phyloP scores from a whole-genome alignment of 2,329 filamentous ascomycete species.

The Fusarium verticillioides region DNA sequence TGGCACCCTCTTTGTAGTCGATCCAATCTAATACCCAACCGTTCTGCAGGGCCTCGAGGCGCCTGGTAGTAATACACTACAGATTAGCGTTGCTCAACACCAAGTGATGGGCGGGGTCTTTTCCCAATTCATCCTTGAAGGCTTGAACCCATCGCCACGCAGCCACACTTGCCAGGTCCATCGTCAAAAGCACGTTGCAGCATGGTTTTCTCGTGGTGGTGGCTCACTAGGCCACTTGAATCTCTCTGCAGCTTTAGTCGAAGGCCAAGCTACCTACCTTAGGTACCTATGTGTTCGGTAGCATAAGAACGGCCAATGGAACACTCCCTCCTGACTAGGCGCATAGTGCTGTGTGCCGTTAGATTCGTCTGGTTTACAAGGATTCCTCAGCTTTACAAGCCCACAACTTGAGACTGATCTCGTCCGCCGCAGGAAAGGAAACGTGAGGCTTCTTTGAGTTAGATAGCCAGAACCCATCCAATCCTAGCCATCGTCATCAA shows the following conservation, averaged over 20 bases:
- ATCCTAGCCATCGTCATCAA: conserved; percentile 16
- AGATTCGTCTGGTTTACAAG: neutral
- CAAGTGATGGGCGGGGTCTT: conserved; percentile 10
- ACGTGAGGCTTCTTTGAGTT: conserved; percentile 1
- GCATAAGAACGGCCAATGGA: neutral
- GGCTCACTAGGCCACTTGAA: conserved; percentile 6
- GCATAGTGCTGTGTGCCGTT: neutral
- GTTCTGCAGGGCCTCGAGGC: conserved; percentile 17
- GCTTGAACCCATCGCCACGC: conserved; percentile 17
- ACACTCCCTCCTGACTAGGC: neutral
- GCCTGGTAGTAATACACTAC: conserved; percentile 13
- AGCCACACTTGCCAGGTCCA: conserved; percentile 22
- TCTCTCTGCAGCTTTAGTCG: conserved; percentile 18
- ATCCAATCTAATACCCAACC: conserved; percentile 13
- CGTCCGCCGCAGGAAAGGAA: neutral
- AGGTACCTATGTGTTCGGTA: neutral
- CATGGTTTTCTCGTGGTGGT: conserved; percentile 14
- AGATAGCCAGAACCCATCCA: neutral
- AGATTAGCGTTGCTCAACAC: conserved; percentile 29
- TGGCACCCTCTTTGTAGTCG: conserved; percentile 10
- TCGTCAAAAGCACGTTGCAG: conserved; percentile 13
- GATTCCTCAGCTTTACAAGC: neutral
- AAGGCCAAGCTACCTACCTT: neutral
- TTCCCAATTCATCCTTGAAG: conserved; percentile 8
- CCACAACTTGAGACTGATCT: neutral